Evolutionary conservation across 306 rosid genomes (phyloP), one percentile per base, ranked within the genome.

Genomic region (Vicia sativa): DNA sequence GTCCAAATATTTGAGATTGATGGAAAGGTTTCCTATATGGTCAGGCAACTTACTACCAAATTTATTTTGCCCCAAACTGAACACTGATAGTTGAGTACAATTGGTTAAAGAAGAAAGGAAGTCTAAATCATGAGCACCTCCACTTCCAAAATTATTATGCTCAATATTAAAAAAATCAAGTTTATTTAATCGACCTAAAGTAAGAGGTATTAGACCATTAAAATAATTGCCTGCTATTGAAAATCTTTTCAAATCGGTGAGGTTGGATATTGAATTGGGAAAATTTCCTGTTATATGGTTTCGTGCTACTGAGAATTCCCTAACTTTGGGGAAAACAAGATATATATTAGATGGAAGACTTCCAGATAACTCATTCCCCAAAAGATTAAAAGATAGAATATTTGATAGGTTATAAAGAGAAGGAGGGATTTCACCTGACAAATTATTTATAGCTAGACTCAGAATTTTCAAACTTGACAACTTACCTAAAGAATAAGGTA

Each of bases 101-200:
- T 79, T 79, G 60, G 69, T 28, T 29, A 79, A 4, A 5, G 83
- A 74, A 2, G 65, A 29, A 38, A 74, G 70, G 43, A 79, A 79
- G 31, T 79, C 77, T 14, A 70, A 41, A 65, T 79, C 79, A 0
- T 19, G 10, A 41, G 7, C 12, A 0, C n/a, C 9, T 26, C 80
- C 83, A 31, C 50, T 65, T 2, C 80, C 74, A 0, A 79, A 74
- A 21, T 9, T 15, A 13, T 70, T 70, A 0, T 0, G 0, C 1
- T 6, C 61, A 0, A 69, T 23, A 8, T 0, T 0, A 13, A 79
- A 11, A 0, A 0, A 0, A 0, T 0, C 7, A 9, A 79, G 77
- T 54, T 74, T 49, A 6, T 13, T 43, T 11, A 79, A 1, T 12
- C 31, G 10, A 26, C 83, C 83, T 5, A 68, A 39, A 19, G 53